These are phyloP conservation scores for Aspergillus indologenus DNA, from an alignment of 495 filamentous ascomycete genomes.

Conservation along the genomic window DNA sequence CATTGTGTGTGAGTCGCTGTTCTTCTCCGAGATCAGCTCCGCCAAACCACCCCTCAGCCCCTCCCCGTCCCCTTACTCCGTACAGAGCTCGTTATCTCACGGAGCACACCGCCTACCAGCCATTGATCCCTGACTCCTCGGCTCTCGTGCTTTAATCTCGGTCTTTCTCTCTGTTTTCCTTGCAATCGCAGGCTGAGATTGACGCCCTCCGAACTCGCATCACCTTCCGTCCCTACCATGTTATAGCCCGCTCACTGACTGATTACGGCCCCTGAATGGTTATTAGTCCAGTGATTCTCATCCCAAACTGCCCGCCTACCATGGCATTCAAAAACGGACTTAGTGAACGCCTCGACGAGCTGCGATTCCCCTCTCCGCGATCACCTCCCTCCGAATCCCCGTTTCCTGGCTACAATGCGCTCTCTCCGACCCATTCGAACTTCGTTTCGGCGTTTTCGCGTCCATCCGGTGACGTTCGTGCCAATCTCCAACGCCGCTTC, in stretches of 20 bases:
- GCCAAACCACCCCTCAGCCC: conserved; percentile 43
- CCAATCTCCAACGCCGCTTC: conserved; percentile 82
- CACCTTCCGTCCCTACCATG: conserved; percentile 13
- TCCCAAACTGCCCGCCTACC: conserved; percentile 27
- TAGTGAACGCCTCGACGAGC: conserved; percentile 67
- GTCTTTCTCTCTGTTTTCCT: conserved; percentile 6
- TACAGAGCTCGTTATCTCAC: conserved; percentile 31
- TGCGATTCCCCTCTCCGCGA: conserved; percentile 74
- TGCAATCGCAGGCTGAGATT: conserved; percentile 14
- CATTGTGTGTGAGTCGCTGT: conserved; percentile 39
- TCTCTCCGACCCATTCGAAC: conserved; percentile 62
- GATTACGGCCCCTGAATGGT: conserved; percentile 21
- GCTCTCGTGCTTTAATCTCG: conserved; percentile 18
- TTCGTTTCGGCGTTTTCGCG: conserved; percentile 54
- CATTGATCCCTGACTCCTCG: conserved; percentile 14
- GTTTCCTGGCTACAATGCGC: conserved; percentile 67
- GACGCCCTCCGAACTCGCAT: conserved; percentile 1
- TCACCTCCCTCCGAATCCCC: conserved; percentile 67
- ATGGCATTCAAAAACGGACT: conserved; percentile 68
- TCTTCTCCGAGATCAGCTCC: conserved; percentile 34
- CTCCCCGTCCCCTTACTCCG: conserved; percentile 43
- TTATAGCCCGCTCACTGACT: conserved; percentile 24
- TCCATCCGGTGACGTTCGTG: conserved; percentile 59
- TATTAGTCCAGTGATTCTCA: conserved; percentile 34
- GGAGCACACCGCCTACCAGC: conserved; percentile 38